phyloP scores from a whole-genome alignment of 768 basidiomycete species.

The Leccinum rimulosum region DNA sequence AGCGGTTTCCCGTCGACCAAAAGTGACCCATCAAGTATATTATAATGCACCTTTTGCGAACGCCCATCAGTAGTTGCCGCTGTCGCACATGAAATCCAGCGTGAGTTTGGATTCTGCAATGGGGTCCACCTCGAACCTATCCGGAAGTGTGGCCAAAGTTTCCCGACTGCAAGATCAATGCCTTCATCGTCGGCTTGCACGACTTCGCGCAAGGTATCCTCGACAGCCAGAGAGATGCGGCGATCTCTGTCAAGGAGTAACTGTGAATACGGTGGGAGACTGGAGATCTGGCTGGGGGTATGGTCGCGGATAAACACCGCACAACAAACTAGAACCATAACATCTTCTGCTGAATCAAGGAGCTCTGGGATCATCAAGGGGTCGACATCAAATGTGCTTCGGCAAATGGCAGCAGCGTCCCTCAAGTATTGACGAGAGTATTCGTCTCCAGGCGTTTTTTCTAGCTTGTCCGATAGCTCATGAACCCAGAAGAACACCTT shows the following conservation, averaged over 20 bases:
- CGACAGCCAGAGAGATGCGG: conserved; percentile 31
- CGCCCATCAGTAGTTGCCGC: not conserved
- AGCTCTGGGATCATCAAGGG: conserved; percentile 3
- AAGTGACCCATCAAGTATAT: conserved; percentile 34
- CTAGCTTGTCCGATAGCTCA: not conserved
- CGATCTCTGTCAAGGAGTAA: conserved; percentile 32
- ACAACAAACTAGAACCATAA: conserved; percentile 21
- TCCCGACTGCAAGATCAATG: conserved; percentile 20
- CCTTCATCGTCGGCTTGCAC: conserved; percentile 11
- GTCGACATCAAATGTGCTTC: not conserved
- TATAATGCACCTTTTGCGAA: conserved; percentile 23
- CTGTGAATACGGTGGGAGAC: conserved; percentile 10
- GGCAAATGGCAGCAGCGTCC: not conserved
- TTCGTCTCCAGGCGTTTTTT: not conserved
- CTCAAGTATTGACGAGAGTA: not conserved
- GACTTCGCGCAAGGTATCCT: conserved; percentile 8
- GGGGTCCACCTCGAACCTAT: conserved; percentile 21
- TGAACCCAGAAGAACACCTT: not conserved
- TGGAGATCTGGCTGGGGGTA: conserved; percentile 6
- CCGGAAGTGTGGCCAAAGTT: conserved; percentile 32
- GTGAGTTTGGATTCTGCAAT: conserved; percentile 9
- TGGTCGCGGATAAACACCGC: conserved; percentile 27
- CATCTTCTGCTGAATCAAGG: conserved; percentile 17
- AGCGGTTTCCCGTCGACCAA: conserved; percentile 41
- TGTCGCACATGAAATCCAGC: conserved; percentile 25